Percentiles rank a stretch among this genome's conserved stretches.
Evolutionary conservation across 805 yeast genomes (phyloP).

Genomic region (Starmera pachycereana): DNA sequence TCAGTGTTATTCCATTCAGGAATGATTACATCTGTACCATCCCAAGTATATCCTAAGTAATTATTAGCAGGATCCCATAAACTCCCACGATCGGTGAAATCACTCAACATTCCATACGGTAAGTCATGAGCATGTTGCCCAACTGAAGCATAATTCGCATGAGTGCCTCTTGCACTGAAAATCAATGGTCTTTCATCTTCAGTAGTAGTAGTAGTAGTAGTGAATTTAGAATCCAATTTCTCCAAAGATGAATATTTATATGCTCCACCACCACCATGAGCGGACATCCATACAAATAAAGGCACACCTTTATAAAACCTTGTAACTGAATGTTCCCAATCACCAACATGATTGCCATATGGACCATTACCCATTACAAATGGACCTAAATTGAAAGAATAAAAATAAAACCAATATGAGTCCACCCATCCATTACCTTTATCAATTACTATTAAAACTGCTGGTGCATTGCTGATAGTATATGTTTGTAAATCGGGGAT

Average conservation of each 20-base stretch:
- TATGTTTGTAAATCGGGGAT: conserved; percentile 68
- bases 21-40: conserved; percentile 38
- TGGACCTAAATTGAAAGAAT: conserved; percentile 90
- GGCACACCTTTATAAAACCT: conserved; percentile 79
- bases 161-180: conserved; percentile 92
- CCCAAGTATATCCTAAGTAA: conserved; percentile 71
- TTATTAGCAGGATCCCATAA: conserved; percentile 90
- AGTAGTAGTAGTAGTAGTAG: no score
- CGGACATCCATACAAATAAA: conserved; percentile 87
- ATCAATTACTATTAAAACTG: conserved; percentile 73
- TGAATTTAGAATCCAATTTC: conserved; percentile 12
- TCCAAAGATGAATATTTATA: conserved; percentile 71
- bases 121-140: conserved; percentile 95
- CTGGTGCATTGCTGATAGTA: conserved; percentile 65
- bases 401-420: conserved; percentile 93
- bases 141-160: conserved; percentile 91
- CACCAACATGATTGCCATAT: conserved; percentile 94
- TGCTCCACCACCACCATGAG: conserved; percentile 96
- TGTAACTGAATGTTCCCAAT: conserved; percentile 93
- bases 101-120: conserved; percentile 84
- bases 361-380: conserved; percentile 98
- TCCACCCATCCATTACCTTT: conserved; percentile 94
- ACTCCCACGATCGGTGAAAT: conserved; percentile 91
- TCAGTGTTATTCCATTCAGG: conserved; percentile 24
- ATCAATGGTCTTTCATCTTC: conserved; percentile 54